Evolutionary conservation across 306 rosid genomes (phyloP), one percentile per base, ranked within the genome.

Genomic region (Cucumis sativus): DNA sequence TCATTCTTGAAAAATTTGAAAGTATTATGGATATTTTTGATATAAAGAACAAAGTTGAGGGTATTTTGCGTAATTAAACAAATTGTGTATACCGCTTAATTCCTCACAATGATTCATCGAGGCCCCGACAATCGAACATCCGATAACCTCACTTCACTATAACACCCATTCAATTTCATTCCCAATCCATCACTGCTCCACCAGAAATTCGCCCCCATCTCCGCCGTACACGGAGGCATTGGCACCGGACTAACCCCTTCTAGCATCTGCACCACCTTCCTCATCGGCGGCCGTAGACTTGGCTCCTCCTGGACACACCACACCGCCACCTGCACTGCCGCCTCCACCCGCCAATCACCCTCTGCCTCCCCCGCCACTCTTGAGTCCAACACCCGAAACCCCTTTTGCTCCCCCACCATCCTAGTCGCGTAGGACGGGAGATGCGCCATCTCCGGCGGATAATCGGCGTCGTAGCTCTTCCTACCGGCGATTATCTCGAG

Each of bases 401-500:
- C 37, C 79, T 87, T 89, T 17, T 85, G 84, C 77, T 88, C 87
- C 43, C 80, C 90, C 90, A 88, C 68, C 82, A 64, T 68, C 81
- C 39, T 82, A 2, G 49, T 60, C 5, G 79, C 81, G 47, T 82
- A 85, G 20, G 83, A 76, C 13, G 85, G 88, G 6, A 84, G 79
- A 35, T 84, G 87, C 52, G 69, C 74, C 61, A 54, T 84, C 75
- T 77, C 85, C 0, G 85, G 80, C 61, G 52, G 52, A 3, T 72
- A 60, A 30, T 63, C 74, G 8, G 85, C 56, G 63, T 80, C 71
- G 51, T 79, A 72, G 61, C 74, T 79, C 56, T 80, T 79, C 51
- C 84, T 77, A 25, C 85, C 83, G 49, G 78, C 83, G 6, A 84
- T 70, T 37, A 84, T 84, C 83, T 84, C 85, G 51, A 84, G 83